A percentile compares a stretch with the other conserved stretches of the same genome.
These are phyloP conservation scores for Microdochium nivale DNA, from an alignment of 2,329 filamentous ascomycete genomes.

Conservation along the genomic window DNA sequence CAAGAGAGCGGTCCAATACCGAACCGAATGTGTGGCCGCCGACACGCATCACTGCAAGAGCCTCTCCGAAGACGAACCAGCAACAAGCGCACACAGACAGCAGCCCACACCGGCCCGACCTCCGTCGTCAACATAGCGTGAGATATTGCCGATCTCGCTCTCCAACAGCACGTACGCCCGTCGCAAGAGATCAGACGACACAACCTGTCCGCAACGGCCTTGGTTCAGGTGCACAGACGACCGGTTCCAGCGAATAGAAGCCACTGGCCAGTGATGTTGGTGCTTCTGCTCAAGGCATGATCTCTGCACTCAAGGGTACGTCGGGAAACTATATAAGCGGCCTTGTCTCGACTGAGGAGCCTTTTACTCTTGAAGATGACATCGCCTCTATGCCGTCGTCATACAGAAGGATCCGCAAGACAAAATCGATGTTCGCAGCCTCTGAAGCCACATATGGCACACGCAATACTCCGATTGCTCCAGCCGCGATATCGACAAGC, in stretches of 20 bases:
- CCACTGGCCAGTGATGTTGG: background rate
- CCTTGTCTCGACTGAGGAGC: conserved; percentile 28
- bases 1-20: conserved; percentile 30
- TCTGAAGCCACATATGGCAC: conserved; percentile 9
- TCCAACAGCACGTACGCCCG: background rate
- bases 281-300: conserved; percentile 15
- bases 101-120: conserved; percentile 4
- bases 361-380: conserved; percentile 39
- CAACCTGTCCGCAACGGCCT: background rate
- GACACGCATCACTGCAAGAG: conserved; percentile 11
- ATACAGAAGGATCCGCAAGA: conserved; percentile 42
- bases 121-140: conserved; percentile 44
- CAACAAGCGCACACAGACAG: conserved; percentile 7
- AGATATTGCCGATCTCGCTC: conserved; percentile 28
- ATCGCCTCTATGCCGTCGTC: conserved; percentile 37
- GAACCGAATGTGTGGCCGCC: conserved; percentile 25
- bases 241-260: background rate
- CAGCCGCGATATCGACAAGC: background rate
- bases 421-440: conserved; percentile 43
- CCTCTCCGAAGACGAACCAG: background rate
- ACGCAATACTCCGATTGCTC: conserved; percentile 2
- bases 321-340: conserved; percentile 27
- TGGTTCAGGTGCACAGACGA: background rate
- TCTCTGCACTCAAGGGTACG: conserved; percentile 16
- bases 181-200: too few relatives aligned